Conservation (phyloP, 768 basidiomycete species). For the Dentipellis sp. region DNA sequence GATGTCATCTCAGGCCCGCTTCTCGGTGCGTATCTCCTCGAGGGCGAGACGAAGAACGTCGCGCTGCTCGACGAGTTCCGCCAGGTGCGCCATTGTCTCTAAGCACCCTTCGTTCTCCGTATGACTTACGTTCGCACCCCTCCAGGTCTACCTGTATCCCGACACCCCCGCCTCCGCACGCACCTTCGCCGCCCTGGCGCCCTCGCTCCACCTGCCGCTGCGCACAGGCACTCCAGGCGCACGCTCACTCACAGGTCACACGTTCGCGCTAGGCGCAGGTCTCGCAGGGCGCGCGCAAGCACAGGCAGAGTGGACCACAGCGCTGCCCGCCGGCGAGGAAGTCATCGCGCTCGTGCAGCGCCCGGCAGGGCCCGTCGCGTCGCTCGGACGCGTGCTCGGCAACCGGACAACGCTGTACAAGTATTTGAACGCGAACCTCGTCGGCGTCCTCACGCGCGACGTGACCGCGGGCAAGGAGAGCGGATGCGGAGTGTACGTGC, state of each 20-base stretch:
- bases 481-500: slow-evolving; percentile 57
- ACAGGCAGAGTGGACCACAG: slow-evolving; percentile 57
- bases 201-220: slow-evolving; percentile 48
- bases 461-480: slow-evolving; percentile 9
- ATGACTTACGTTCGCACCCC: neutral
- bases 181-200: slow-evolving; percentile 34
- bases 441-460: slow-evolving; percentile 47
- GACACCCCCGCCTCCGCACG: slow-evolving; percentile 36
- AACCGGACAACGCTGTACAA: slow-evolving; percentile 89
- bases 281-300: slow-evolving; percentile 40
- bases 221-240: slow-evolving; percentile 32
- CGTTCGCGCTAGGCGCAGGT: slow-evolving; percentile 32
- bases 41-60: slow-evolving; percentile 35
- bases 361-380: slow-evolving; percentile 51
- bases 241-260: slow-evolving; percentile 49
- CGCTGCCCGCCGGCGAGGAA: slow-evolving; percentile 46
- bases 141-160: slow-evolving; percentile 60
- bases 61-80: slow-evolving; percentile 68
- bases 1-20: slow-evolving; percentile 53
- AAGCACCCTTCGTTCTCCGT: neutral
- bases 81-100: slow-evolving; percentile 37
- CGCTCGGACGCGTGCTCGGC: slow-evolving; percentile 76
- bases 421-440: slow-evolving; percentile 79
- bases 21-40: slow-evolving; percentile 49
- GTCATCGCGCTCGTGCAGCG: slow-evolving; percentile 45